These are phyloP conservation scores for Meredithiella fracta DNA, from an alignment of 2,329 filamentous ascomycete genomes.

Conservation along the genomic window DNA sequence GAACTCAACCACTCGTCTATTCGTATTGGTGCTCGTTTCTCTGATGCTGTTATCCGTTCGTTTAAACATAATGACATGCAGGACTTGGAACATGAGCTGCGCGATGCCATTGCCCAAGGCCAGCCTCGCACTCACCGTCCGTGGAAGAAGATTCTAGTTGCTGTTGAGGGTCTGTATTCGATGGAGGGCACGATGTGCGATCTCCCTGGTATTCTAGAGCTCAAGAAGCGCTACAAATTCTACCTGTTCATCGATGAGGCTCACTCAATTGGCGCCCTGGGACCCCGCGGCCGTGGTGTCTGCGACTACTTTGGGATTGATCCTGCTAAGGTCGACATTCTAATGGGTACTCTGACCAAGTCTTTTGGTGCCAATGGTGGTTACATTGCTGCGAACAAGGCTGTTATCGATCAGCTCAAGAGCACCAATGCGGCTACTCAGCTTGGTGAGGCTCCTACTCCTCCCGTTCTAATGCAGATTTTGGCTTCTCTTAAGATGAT, in stretches of 20 bases:
- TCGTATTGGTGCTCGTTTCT: slow-evolving; percentile 82
- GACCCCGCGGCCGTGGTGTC: slow-evolving; percentile 74
- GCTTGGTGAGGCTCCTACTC: slow-evolving; percentile 74
- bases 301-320: slow-evolving; percentile 96
- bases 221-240: slow-evolving; percentile 97
- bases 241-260: slow-evolving; percentile 91
- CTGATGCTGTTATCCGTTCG: slow-evolving; percentile 83
- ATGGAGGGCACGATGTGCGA: slow-evolving; percentile 99
- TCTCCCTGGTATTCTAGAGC: slow-evolving; percentile 67
- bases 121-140: slow-evolving; percentile 96
- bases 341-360: slow-evolving; percentile 97
- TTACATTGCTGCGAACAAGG: slow-evolving; percentile 78
- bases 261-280: slow-evolving; percentile 85
- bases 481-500: slow-evolving; percentile 75
- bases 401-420: slow-evolving; percentile 82
- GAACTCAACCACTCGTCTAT: slow-evolving; percentile 97
- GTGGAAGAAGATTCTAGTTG: slow-evolving; percentile 97
- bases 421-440: slow-evolving; percentile 72
- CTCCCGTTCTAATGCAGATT: slow-evolving; percentile 83
- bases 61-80: slow-evolving; percentile 97
- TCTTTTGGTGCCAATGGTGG: slow-evolving; percentile 97
- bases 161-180: slow-evolving; percentile 92
- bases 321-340: slow-evolving; percentile 72
- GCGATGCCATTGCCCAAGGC: slow-evolving; percentile 87
- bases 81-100: slow-evolving; percentile 69